A percentile compares a stretch with the other conserved stretches of the same genome.
phyloP scores from a whole-genome alignment of 306 rosid species.

The Lathyrus tuberosus region DNA sequence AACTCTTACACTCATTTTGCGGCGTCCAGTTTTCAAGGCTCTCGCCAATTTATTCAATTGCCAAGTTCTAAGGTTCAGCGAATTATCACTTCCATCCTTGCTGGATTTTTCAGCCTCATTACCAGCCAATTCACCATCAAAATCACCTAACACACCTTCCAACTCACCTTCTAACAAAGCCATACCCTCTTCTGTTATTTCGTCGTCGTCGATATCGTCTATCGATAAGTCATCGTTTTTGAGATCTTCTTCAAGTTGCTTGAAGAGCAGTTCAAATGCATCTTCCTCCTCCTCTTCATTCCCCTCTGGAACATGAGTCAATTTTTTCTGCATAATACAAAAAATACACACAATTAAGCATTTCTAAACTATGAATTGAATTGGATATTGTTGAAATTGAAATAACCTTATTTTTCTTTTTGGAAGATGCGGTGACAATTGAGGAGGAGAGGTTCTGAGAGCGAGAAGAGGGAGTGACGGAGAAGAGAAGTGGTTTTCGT shows the following conservation, averaged over 20 bases:
- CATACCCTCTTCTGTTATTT: constrained; percentile 68
- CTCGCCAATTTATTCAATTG: constrained; percentile 76
- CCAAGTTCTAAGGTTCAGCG: constrained; percentile 71
- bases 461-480: constrained; percentile 50
- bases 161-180: constrained; percentile 66
- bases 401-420: constrained; percentile 57
- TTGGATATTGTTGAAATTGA: not conserved
- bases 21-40: constrained; percentile 81
- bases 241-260: constrained; percentile 81
- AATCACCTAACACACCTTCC: constrained; percentile 53
- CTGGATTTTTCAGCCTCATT: constrained; percentile 28
- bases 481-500: constrained; percentile 53
- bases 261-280: constrained; percentile 78
- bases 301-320: constrained; percentile 40
- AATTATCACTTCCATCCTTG: constrained; percentile 40
- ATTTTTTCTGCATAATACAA: constrained; percentile 43
- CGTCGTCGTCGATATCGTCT: constrained; percentile 47
- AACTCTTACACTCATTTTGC: constrained; percentile 74
- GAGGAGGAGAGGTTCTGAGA: constrained; percentile 40
- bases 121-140: constrained; percentile 47
- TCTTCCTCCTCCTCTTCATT: constrained; percentile 65
- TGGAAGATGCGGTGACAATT: constrained; percentile 50
- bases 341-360: not conserved
- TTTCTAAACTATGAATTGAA: not conserved
- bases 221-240: constrained; percentile 59